Conservation (phyloP, 2,329 filamentous ascomycete species). For the Metarhizium rileyi region DNA sequence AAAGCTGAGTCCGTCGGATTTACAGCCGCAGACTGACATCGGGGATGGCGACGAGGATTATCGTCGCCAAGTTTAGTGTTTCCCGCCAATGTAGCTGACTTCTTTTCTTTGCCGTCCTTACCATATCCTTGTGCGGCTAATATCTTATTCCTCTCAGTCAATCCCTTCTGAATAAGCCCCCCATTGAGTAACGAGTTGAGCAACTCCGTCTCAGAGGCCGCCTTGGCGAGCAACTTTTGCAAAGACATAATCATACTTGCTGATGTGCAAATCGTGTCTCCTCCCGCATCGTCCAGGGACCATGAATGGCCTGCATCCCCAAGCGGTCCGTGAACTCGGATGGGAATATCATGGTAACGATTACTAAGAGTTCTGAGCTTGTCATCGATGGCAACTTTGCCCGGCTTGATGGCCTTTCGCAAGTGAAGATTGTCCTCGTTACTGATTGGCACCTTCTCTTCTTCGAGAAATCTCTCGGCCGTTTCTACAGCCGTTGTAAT, state of each 20-base stretch:
- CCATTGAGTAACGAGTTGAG: conserved; percentile 39
- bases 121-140: conserved; percentile 9
- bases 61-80: conserved; percentile 34
- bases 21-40: conserved; percentile 17
- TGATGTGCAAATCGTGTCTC: conserved; percentile 40
- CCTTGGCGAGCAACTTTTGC: conserved; percentile 41
- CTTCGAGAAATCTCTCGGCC: conserved; percentile 56
- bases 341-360: conserved; percentile 64
- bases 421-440: conserved; percentile 52
- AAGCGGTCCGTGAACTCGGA: conserved; percentile 62
- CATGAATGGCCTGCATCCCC: conserved; percentile 50
- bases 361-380: conserved; percentile 57
- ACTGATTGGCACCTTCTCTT: conserved; percentile 49
- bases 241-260: conserved; percentile 40
- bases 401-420: conserved; percentile 53
- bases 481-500: conserved; percentile 55
- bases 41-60: conserved; percentile 20
- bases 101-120: conserved; percentile 8
- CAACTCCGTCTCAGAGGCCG: conserved; percentile 31
- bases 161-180: conserved; percentile 31
- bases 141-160: conserved; percentile 25
- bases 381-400: conserved; percentile 49
- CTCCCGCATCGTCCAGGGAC: conserved; percentile 49
- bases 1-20: conserved; percentile 13
- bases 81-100: conserved; percentile 25